Percentiles rank a stretch among this genome's conserved stretches.
These are phyloP conservation scores for Alternaria ethzedia DNA, from an alignment of 2,329 filamentous ascomycete genomes.

Conservation along the genomic window DNA sequence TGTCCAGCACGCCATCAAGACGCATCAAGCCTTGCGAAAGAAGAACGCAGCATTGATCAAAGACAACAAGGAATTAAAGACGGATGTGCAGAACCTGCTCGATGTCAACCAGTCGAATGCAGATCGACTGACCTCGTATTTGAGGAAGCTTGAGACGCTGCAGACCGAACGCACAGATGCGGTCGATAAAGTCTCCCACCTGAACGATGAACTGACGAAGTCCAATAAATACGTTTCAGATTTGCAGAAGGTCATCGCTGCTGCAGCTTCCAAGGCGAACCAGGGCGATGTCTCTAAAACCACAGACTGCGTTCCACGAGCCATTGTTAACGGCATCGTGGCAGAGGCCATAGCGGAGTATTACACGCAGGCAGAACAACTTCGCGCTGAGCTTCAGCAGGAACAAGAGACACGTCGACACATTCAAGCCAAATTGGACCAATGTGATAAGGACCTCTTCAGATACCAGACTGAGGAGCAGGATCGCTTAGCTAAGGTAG, in stretches of 20 bases:
- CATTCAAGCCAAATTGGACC: not conserved
- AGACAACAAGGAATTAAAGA: not conserved
- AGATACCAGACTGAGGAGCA: not conserved
- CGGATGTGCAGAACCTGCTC: not conserved
- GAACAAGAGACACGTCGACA: not conserved
- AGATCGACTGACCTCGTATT: not conserved
- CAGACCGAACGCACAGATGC: not conserved
- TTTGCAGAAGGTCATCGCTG: not conserved
- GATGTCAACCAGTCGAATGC: not conserved
- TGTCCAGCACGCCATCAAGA: not conserved
- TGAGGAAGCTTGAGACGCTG: not conserved
- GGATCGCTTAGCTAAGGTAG: not conserved
- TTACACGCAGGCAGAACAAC: not conserved
- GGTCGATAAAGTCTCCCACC: not conserved
- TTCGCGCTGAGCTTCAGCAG: not conserved
- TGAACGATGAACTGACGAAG: not conserved
- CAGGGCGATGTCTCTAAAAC: not conserved
- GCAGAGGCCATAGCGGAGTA: not conserved
- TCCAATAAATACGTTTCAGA: not conserved
- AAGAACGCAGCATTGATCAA: not conserved
- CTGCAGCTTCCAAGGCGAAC: not conserved
- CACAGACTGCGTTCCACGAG: not conserved
- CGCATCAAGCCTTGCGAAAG: not conserved
- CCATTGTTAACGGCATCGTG: not conserved
- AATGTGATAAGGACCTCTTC: not conserved